phyloP scores from a whole-genome alignment of 2,329 filamentous ascomycete species.

The Colletotrichum nymphaeae region DNA sequence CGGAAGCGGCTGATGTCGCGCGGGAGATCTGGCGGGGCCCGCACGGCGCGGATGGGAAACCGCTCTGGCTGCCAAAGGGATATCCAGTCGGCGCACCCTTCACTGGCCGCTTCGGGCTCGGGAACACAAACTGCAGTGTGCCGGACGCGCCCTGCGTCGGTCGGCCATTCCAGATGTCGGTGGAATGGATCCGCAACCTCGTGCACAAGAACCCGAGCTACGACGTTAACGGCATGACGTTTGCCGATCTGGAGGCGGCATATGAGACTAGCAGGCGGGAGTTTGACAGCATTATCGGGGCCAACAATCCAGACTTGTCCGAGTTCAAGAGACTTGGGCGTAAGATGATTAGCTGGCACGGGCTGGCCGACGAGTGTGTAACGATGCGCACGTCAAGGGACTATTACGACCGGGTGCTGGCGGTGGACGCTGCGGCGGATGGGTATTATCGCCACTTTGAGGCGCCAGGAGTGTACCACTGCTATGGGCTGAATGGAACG shows the following conservation, averaged over 20 bases:
- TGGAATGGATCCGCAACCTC: conserved; percentile 34
- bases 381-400: conserved; percentile 46
- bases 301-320: conserved; percentile 43
- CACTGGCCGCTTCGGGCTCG: conserved; percentile 28
- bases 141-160: conserved; percentile 9
- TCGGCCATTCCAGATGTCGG: conserved; percentile 31
- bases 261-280: conserved; percentile 17
- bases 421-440: conserved; percentile 7
- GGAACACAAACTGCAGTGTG: conserved; percentile 32
- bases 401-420: conserved; percentile 41
- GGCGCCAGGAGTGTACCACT: conserved; percentile 64
- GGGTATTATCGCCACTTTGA: conserved; percentile 63
- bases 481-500: conserved; percentile 40
- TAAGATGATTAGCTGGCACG: conserved; percentile 58
- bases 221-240: conserved; percentile 14
- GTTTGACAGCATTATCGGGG: conserved; percentile 41
- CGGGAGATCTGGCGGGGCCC: conserved; percentile 31
- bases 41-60: conserved; percentile 17
- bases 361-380: conserved; percentile 51
- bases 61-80: conserved; percentile 21
- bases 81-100: conserved; percentile 30
- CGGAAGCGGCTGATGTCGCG: conserved; percentile 18
- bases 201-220: conserved; percentile 24
- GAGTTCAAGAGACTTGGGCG: conserved; percentile 47
- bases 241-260: conserved; percentile 20